These are phyloP conservation scores for Botrytis elliptica DNA, from an alignment of 2,329 filamentous ascomycete genomes.

Conservation along the genomic window DNA sequence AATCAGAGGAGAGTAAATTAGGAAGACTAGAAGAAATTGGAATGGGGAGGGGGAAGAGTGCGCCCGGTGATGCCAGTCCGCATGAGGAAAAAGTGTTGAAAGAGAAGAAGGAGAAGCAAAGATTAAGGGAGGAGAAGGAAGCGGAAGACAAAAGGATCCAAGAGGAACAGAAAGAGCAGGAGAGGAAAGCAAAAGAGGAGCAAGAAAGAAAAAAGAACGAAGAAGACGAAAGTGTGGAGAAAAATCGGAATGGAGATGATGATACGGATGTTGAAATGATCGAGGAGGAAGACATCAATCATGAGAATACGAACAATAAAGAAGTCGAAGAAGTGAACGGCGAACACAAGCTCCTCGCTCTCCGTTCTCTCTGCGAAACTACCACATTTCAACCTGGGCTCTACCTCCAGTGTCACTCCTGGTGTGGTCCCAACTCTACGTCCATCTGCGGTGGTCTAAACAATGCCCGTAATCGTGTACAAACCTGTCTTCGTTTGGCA, in stretches of 20 bases:
- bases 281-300: background rate
- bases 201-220: background rate
- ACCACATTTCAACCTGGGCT: slow-evolving; percentile 29
- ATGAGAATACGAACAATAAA: background rate
- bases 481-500: slow-evolving; percentile 32
- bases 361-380: slow-evolving; percentile 22
- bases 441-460: slow-evolving; percentile 30
- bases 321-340: background rate
- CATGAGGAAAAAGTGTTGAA: background rate
- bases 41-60: background rate
- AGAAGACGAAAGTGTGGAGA: no score
- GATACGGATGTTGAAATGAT: accelerated
- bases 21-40: background rate
- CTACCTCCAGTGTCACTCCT: slow-evolving; percentile 33
- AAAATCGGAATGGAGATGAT: no score
- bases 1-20: background rate
- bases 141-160: background rate
- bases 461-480: slow-evolving; percentile 32
- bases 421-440: slow-evolving; percentile 22
- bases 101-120: background rate
- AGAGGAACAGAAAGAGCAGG: background rate
- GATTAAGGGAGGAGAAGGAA: background rate
- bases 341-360: background rate
- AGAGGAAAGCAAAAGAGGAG: background rate
- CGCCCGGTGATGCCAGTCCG: slow-evolving; percentile 2